Percentiles rank a stretch among this genome's conserved stretches.
phyloP scores from a whole-genome alignment of 495 filamentous ascomycete species.

The Tetracladium setigerum region DNA sequence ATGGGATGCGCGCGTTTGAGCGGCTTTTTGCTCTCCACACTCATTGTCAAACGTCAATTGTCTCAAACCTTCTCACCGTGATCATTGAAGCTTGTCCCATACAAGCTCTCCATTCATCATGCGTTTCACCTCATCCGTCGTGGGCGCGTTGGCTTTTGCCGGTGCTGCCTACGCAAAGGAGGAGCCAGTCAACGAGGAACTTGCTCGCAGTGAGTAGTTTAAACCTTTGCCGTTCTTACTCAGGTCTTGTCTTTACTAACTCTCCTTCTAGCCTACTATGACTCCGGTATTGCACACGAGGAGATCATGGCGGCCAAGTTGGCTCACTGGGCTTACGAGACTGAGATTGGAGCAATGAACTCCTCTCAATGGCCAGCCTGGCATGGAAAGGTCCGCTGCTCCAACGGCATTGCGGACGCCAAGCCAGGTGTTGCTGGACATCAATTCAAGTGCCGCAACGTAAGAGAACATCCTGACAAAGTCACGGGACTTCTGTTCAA shows the following conservation, averaged over 20 bases:
- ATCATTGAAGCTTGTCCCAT: no score
- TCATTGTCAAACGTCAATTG: no score
- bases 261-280: constrained; percentile 25
- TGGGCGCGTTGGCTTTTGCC: constrained; percentile 10
- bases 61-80: no score
- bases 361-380: constrained; percentile 7
- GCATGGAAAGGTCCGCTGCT: constrained; percentile 25
- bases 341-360: neutral
- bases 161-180: constrained; percentile 28
- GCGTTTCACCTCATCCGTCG: neutral
- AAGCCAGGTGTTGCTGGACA: constrained; percentile 33
- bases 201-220: neutral
- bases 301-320: constrained; percentile 38
- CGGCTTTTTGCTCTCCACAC: no score
- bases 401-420: constrained; percentile 36
- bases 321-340: constrained; percentile 11
- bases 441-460: constrained; percentile 43
- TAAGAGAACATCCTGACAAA: constrained; percentile 10
- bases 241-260: no score
- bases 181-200: constrained; percentile 22
- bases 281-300: constrained; percentile 37
- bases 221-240: no score
- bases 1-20: no score
- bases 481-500: no score
- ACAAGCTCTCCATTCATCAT: neutral